Evolutionary conservation across 2,329 filamentous ascomycete genomes (phyloP), one percentile per base, ranked within the genome.

Genomic region (Hirsutella rhossiliensis): DNA sequence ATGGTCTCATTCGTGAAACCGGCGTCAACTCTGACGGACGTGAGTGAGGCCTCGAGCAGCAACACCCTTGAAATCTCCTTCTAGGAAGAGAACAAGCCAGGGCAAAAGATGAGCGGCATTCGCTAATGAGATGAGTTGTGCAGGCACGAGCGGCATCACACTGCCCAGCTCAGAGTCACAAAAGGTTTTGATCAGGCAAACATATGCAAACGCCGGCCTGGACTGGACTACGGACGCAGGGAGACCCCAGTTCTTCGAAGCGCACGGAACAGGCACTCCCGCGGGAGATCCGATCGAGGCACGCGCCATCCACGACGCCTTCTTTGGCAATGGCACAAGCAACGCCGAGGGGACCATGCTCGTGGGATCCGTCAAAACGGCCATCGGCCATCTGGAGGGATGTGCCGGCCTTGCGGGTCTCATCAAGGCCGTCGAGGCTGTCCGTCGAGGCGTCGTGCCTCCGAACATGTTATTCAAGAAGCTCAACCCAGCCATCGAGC

Each of bases 1-100:
- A 60, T 31, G 55, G 52, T 19, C 47, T 66, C 12, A 56, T 69
- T 39, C 57, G 60, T 4, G 60, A 50, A 6, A 62, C 58, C 1
- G 58, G 52, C 5, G 47, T 61, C n/a, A 67, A 66, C 44, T 49
- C 60, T 28, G 69, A 73, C 45, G 71, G 70, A 18, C 34, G 42
- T n/a, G 27, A 43, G 34, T 38, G 11, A 20, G 23, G 23, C n/a
- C n/a, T n/a, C n/a, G n/a, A n/a, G n/a, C n/a, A n/a, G n/a, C n/a
- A n/a, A n/a, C n/a, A n/a, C n/a, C n/a, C n/a, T n/a, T n/a, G n/a
- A n/a, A n/a, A n/a, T n/a, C n/a, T n/a, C n/a, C n/a, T n/a, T n/a
- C n/a, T n/a, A n/a, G n/a, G n/a, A n/a, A n/a, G n/a, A n/a, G n/a
- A n/a, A n/a, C n/a, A n/a, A n/a, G n/a, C n/a, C n/a, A n/a, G n/a